Evolutionary conservation across 192 early-diverging fungal species (phyloP), one percentile per base, ranked within the genome.

Genomic region (Mortierella alpina): DNA sequence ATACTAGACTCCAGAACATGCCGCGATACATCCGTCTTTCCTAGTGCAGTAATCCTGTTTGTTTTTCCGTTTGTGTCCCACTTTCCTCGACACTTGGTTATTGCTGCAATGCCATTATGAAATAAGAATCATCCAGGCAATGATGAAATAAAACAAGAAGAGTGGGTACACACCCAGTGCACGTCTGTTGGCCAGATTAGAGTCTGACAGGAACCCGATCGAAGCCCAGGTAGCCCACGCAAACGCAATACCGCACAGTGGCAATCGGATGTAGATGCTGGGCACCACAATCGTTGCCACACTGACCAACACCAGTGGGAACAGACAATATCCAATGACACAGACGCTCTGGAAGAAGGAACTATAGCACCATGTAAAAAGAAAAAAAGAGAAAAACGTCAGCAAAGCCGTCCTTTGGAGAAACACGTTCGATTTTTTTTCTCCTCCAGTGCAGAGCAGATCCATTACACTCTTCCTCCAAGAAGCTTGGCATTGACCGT

Each of bases 291-390:
- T 84, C 1, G 91, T 78, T 7, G 96, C 73, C 17, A 97, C 75
- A 23, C 95, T 90, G 40, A 91, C 94, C 23, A 95, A 80, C 1
- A 95, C 92, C 67, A 99, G 85, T 10, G 97, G 97, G 69, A 97
- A 99, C 63, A 98, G 84, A 82, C 97, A 99, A 85, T 99, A 99
- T 9, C 97, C 96, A 59, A 99, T 87, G 15, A 96, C 93, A 83
- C 97, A 99, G 8, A 99, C 95, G 71, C 91, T 93, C 72, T 99
- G 97, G 83, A 97, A 97, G 73, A 99, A 98, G 10, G 97, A 99
- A 10, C 93, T 95, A 80, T 39, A 53, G 48, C 62, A 41, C 8
- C 40, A 67, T 45, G 31, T 14, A 31, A 31, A 1, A 31, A 31
- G 31, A 85, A 44, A 23, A 59, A 85, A n/a, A 17, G 54, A 70